Evolutionary conservation across 2,329 filamentous ascomycete species (phyloP).

Genomic region (Lachnellula occidentalis): DNA sequence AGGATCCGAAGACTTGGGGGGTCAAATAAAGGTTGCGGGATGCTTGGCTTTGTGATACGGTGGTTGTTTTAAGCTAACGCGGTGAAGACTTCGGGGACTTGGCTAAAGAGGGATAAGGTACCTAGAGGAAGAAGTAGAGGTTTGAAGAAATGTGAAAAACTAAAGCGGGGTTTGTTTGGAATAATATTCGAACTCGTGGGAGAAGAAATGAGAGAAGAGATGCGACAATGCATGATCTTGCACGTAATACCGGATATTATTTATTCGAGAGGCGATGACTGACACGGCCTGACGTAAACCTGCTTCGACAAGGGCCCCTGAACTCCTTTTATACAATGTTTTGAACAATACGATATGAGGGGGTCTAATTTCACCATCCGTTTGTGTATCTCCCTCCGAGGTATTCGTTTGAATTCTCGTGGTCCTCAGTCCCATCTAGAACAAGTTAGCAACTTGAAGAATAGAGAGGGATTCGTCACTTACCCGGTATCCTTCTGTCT

Average conservation of each 20-base stretch:
- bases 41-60: no score
- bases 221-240: background rate
- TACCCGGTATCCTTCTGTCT: conserved; percentile 78
- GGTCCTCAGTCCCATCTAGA: conserved; percentile 30
- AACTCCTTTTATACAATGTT: background rate
- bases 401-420: background rate
- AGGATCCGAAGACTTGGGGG: no score
- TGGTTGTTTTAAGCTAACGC: no score
- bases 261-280: background rate
- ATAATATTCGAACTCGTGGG: no score
- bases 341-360: background rate
- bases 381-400: background rate
- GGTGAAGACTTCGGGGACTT: no score
- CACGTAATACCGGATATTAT: background rate
- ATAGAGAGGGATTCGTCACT: conserved; percentile 28
- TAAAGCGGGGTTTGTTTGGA: no score
- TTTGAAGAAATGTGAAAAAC: no score
- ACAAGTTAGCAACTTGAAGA: conserved; percentile 4
- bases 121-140: no score
- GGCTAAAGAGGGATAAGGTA: no score
- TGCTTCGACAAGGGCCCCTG: background rate
- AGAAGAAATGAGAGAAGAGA: no score
- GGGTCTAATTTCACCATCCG: background rate
- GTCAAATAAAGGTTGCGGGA: no score
- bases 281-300: background rate